phyloP scores from a whole-genome alignment of 441 rosid genomes.

The Erodium texanum region DNA sequence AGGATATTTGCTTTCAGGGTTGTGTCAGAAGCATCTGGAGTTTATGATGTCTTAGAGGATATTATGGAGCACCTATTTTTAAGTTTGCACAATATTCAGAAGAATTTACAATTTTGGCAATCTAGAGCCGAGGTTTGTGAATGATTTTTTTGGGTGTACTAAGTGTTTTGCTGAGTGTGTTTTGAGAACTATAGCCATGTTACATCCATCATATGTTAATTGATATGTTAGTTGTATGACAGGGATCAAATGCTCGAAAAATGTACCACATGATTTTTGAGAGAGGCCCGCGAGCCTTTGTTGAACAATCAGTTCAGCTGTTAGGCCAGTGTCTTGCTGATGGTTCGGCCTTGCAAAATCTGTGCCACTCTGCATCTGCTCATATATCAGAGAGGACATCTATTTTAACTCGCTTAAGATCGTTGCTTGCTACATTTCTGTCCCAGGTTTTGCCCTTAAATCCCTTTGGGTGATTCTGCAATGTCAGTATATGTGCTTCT shows the following conservation, averaged over 20 bases:
- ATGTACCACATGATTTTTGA: slow-evolving; percentile 70
- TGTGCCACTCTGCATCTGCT: slow-evolving; percentile 49
- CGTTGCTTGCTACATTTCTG: slow-evolving; percentile 63
- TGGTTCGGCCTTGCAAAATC: slow-evolving; percentile 45
- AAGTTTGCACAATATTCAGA: slow-evolving; percentile 55
- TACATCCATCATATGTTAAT: not conserved
- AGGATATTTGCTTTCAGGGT: slow-evolving; percentile 28
- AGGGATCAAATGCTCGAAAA: slow-evolving; percentile 68
- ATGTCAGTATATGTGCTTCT: not conserved
- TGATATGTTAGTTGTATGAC: not conserved
- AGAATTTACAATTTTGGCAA: slow-evolving; percentile 79
- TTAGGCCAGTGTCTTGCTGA: slow-evolving; percentile 33
- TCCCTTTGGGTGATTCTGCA: not conserved
- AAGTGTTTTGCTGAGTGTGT: not conserved
- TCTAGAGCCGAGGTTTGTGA: slow-evolving; percentile 58
- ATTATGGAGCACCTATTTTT: slow-evolving; percentile 47
- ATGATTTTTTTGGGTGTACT: not conserved
- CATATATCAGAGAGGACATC: slow-evolving; percentile 61
- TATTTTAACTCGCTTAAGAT: slow-evolving; percentile 50
- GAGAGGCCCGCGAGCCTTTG: slow-evolving; percentile 83
- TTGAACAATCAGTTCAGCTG: slow-evolving; percentile 41
- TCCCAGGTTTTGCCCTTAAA: slow-evolving; percentile 52
- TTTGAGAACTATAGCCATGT: not conserved
- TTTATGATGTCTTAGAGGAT: slow-evolving; percentile 53
- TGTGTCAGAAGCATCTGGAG: slow-evolving; percentile 34